Conservation (phyloP, 768 basidiomycete species). For the Pisolithus albus region DNA sequence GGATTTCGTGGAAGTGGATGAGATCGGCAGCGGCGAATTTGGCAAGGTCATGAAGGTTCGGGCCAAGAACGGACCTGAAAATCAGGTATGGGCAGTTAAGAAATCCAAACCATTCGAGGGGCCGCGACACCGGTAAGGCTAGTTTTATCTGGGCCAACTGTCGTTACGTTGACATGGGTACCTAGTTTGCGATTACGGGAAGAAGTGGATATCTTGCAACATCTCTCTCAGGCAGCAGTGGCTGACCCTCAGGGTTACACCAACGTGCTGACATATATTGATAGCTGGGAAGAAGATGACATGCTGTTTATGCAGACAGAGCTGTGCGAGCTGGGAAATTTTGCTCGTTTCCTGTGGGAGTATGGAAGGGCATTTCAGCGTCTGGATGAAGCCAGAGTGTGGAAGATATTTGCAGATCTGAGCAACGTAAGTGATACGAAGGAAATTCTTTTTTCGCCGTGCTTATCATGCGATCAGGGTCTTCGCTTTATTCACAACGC, state of each 20-base stretch:
- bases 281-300: constrained; percentile 94
- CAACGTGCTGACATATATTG: constrained; percentile 82
- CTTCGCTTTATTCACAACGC: constrained; percentile 84
- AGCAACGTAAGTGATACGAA: constrained; percentile 58
- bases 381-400: constrained; percentile 87
- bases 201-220: constrained; percentile 87
- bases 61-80: constrained; percentile 50
- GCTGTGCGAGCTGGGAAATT: constrained; percentile 88
- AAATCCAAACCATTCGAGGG: constrained; percentile 92
- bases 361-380: constrained; percentile 79
- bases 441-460: constrained; percentile 1
- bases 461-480: constrained; percentile 42
- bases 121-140: constrained; percentile 74
- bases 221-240: constrained; percentile 44
- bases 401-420: constrained; percentile 92
- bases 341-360: constrained; percentile 85
- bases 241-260: constrained; percentile 40
- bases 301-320: constrained; percentile 90
- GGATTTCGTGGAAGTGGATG: constrained; percentile 73
- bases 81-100: constrained; percentile 78
- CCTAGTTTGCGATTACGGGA: constrained; percentile 78
- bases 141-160: constrained; percentile 5
- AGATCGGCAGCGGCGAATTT: constrained; percentile 88
- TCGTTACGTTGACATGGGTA: constrained; percentile 12
- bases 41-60: constrained; percentile 86